Evolutionary conservation across 192 early-diverging fungal species (phyloP).

Genomic region (Obelidium mucronatum): DNA sequence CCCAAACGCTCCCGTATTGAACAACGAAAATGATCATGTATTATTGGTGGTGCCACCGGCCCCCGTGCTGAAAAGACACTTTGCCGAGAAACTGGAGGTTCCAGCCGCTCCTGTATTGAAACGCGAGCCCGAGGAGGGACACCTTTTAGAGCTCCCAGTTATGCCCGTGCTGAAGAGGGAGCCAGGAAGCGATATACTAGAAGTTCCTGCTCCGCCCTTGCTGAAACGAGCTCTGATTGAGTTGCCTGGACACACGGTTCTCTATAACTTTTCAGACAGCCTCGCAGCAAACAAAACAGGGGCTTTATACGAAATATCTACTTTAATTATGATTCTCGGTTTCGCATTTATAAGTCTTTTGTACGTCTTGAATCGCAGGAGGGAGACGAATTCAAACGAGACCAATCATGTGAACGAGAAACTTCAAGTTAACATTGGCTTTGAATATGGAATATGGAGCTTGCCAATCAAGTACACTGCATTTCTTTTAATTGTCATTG

Average conservation of each 20-base stretch:
- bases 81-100: background rate
- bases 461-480: background rate
- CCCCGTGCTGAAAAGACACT: background rate
- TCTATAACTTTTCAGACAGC: background rate
- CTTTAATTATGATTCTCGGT: background rate
- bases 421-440: background rate
- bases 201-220: background rate
- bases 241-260: background rate
- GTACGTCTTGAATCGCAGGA: background rate
- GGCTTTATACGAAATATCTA: background rate
- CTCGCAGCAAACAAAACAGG: background rate
- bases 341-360: background rate
- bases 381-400: no score
- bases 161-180: no score
- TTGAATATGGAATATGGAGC: background rate
- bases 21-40: no score
- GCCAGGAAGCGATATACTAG: background rate
- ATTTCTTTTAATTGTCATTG: background rate
- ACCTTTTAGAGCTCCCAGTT: background rate
- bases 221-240: background rate
- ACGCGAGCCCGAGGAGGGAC: background rate
- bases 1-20: no score
- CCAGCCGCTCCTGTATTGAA: background rate
- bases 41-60: background rate
- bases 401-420: background rate